These are phyloP conservation scores for Globisporangium yorkense DNA, from an alignment of 352 stramenopile species.

Conservation along the genomic window DNA sequence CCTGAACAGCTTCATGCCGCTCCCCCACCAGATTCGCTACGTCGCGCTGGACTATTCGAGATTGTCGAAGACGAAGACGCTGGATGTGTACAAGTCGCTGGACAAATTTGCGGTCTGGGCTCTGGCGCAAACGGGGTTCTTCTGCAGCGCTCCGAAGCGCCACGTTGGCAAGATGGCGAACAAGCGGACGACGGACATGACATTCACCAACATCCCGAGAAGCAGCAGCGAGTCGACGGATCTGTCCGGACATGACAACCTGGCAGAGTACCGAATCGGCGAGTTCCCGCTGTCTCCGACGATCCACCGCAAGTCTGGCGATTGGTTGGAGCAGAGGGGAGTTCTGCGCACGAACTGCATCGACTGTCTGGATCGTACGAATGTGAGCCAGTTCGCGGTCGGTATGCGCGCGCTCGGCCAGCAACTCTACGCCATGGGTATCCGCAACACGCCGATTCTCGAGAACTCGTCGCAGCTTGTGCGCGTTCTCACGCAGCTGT, in stretches of 20 bases:
- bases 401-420: conserved; percentile 90
- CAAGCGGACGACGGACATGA: conserved; percentile 45
- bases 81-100: conserved; percentile 92
- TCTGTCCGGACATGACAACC: background rate
- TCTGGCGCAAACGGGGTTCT: conserved; percentile 97
- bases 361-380: conserved; percentile 88
- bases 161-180: conserved; percentile 59
- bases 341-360: conserved; percentile 99
- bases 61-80: conserved; percentile 90
- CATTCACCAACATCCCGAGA: conserved; percentile 19
- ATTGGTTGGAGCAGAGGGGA: conserved; percentile 94
- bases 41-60: conserved; percentile 95
- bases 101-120: conserved; percentile 95
- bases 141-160: conserved; percentile 90
- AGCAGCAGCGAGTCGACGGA: background rate
- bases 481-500: conserved; percentile 96
- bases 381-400: conserved; percentile 85
- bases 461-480: conserved; percentile 92
- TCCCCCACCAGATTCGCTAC: conserved; percentile 95
- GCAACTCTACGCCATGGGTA: conserved; percentile 96
- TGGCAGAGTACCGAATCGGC: background rate
- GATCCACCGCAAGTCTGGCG: conserved; percentile 73
- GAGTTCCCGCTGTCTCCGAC: conserved; percentile 43
- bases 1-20: conserved; percentile 93
- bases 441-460: conserved; percentile 83